phyloP scores from a whole-genome alignment of 169 alveolate genomes.

The Plasmodium inui region DNA sequence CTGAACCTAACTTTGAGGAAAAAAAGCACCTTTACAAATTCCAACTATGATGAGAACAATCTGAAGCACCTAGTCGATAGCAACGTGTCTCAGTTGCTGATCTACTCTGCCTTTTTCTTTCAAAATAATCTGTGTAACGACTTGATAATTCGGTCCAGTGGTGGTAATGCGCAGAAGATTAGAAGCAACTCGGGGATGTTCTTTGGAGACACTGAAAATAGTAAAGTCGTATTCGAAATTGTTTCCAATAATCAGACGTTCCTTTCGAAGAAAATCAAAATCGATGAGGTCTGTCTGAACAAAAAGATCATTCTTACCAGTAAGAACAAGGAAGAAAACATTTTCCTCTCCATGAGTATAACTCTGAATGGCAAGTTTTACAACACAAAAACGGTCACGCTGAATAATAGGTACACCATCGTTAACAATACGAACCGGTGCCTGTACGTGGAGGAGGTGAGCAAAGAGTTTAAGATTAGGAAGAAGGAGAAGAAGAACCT shows the following conservation, averaged over 20 bases:
- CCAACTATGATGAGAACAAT: constrained; percentile 20
- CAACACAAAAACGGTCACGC: constrained; percentile 32
- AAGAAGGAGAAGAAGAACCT: constrained; percentile 48
- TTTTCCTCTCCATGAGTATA: constrained; percentile 45
- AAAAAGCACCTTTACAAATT: constrained; percentile 9
- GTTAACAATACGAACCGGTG: constrained; percentile 26
- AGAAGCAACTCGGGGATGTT: constrained; percentile 24
- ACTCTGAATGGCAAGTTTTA: constrained; percentile 39
- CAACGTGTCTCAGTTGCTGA: constrained; percentile 30
- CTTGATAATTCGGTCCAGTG: constrained; percentile 18
- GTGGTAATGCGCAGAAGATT: constrained; percentile 17
- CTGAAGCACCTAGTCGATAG: constrained; percentile 52
- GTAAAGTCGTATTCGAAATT: constrained; percentile 34
- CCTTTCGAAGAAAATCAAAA: constrained; percentile 28
- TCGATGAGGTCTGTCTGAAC: constrained; percentile 48
- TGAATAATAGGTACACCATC: constrained; percentile 57
- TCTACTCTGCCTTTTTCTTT: constrained; percentile 26
- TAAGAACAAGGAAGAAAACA: constrained; percentile 35
- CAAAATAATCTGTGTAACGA: constrained; percentile 58
- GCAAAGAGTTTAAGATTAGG: constrained; percentile 44
- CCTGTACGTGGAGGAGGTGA: constrained; percentile 43
- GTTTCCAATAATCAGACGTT: constrained; percentile 7
- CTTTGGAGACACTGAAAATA: constrained; percentile 27
- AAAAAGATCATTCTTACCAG: constrained; percentile 42
- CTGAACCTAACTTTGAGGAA: constrained; percentile 9